Base-by-base conservation (phyloP, 495 filamentous ascomycete genomes). In the Aspergillus cavernicola region DNA sequence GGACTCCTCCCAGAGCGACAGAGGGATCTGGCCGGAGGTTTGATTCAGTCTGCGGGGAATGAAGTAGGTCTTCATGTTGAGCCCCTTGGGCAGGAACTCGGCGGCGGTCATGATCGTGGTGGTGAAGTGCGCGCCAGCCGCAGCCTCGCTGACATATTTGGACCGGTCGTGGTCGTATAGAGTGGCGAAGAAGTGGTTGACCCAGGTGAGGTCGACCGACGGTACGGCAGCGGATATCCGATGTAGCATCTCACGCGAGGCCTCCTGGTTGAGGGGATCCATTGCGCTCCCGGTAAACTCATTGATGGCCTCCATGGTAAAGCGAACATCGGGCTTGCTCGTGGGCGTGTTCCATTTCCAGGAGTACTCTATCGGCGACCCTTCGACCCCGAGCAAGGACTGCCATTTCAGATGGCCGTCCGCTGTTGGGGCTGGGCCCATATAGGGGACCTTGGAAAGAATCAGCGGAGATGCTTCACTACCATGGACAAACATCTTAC, bases 311-410 rank as follows among this genome's bases (percentile, higher is more conserved):
- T 45, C 42, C 42, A 24, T 28, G 4, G 23, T 28, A 7, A 7
- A 18, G 6, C 42, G 42, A 1, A 45, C n/a, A 13, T 45, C 13
- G 4, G 42, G 42, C n/a, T 29, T 29, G 42, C 42, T 28, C 6
- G 42, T 15, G 4, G 23, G 13, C 11, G 23, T 45, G 24, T 45
- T 45, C 42, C 42, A 45, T 9, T 45, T 45, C 42, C 42, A 45
- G 11, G 42, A 24, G 23, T 31, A 45, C n/a, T 45, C 42, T 19
- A 45, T 24, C 6, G 42, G 22, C 3, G n/a, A 45, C 3, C 42
- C 42, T 9, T 45, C 24, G 6, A 18, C 20, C 2, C 24, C 24
- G 23, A 45, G 24, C 1, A 45, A 5, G 26, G 23, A 29, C 15
- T 31, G 4, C 42, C 42, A 45, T 16, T 31, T 19, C 2, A 29